These are phyloP conservation scores for Fusarium anthophilum DNA, from an alignment of 2,329 filamentous ascomycete genomes.

Conservation along the genomic window DNA sequence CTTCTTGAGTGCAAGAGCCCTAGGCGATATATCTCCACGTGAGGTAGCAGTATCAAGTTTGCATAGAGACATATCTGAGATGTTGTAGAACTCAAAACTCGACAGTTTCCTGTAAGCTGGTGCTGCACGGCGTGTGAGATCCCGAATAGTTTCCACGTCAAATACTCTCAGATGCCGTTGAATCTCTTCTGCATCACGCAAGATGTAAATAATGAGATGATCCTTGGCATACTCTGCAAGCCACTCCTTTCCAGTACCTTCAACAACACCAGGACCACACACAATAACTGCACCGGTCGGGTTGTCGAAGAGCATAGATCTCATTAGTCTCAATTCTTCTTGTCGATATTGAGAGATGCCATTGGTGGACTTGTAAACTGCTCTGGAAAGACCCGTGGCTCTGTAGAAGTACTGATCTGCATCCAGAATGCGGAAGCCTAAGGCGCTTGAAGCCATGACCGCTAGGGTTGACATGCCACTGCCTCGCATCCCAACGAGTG, in stretches of 20 bases:
- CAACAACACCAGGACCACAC: constrained; percentile 2
- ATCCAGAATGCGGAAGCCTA: background rate
- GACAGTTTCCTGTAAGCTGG: background rate
- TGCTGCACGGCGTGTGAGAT: background rate
- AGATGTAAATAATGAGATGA: background rate
- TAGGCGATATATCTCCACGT: background rate
- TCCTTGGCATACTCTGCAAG: background rate
- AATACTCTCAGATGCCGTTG: background rate
- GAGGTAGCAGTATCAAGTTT: background rate
- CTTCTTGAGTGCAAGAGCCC: constrained; percentile 6
- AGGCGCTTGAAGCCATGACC: background rate
- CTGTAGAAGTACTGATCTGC: constrained; percentile 9
- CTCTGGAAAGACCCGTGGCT: background rate
- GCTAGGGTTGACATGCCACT: constrained; percentile 7
- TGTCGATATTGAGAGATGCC: constrained; percentile 1
- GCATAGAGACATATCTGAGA: background rate
- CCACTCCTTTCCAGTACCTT: constrained; percentile 5
- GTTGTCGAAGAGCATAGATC: constrained; percentile 3
- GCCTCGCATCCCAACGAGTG: background rate
- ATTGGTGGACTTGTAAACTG: background rate
- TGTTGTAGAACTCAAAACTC: constrained; percentile 5
- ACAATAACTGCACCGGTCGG: background rate
- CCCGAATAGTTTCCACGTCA: background rate
- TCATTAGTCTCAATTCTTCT: background rate
- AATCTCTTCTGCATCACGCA: background rate